phyloP scores from a whole-genome alignment of 106 monocot genomes.

The Dioscorea alata region DNA sequence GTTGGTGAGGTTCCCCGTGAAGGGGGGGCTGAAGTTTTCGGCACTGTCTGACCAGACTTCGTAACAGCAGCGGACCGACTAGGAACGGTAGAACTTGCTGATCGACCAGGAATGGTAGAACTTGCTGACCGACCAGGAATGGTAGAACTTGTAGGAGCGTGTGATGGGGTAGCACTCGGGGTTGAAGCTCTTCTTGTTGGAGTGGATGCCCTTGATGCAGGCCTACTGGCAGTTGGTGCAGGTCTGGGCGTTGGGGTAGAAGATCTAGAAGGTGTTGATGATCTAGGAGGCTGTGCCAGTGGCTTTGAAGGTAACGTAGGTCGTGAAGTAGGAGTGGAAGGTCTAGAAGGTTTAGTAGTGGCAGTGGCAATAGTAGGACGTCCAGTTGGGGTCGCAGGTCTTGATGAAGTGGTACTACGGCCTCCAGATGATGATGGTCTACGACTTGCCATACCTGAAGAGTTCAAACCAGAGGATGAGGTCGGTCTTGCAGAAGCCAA shows the following conservation, averaged over 20 bases:
- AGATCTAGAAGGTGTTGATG: slow-evolving; percentile 54
- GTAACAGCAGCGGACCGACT: slow-evolving; percentile 24
- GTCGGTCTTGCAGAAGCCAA: slow-evolving; percentile 24
- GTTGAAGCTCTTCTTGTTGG: slow-evolving; percentile 48
- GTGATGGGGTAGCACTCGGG: slow-evolving; percentile 19
- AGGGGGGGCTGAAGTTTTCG: slow-evolving; percentile 24
- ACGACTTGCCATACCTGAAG: slow-evolving; percentile 20
- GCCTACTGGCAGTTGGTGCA: slow-evolving; percentile 24
- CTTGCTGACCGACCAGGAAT: slow-evolving; percentile 37
- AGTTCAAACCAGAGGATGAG: slow-evolving; percentile 29
- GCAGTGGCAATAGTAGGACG: slow-evolving; percentile 25
- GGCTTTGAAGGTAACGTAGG: slow-evolving; percentile 39
- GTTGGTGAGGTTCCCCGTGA: slow-evolving; percentile 54
- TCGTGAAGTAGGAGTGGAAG: slow-evolving; percentile 64
- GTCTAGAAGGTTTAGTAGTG: slow-evolving; percentile 35
- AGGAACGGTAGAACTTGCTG: no score
- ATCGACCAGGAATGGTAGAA: no score
- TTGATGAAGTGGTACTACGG: slow-evolving; percentile 27
- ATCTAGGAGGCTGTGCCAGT: slow-evolving; percentile 32
- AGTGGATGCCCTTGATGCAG: slow-evolving; percentile 36
- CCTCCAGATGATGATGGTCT: slow-evolving; percentile 58
- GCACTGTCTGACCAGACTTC: slow-evolving; percentile 19
- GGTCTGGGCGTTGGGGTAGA: slow-evolving; percentile 43
- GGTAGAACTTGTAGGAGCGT: slow-evolving; percentile 16
- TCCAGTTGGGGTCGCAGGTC: slow-evolving; percentile 51